These are phyloP conservation scores for Hanseniaspora nectarophila DNA, from an alignment of 805 yeast species.

Conservation along the genomic window DNA sequence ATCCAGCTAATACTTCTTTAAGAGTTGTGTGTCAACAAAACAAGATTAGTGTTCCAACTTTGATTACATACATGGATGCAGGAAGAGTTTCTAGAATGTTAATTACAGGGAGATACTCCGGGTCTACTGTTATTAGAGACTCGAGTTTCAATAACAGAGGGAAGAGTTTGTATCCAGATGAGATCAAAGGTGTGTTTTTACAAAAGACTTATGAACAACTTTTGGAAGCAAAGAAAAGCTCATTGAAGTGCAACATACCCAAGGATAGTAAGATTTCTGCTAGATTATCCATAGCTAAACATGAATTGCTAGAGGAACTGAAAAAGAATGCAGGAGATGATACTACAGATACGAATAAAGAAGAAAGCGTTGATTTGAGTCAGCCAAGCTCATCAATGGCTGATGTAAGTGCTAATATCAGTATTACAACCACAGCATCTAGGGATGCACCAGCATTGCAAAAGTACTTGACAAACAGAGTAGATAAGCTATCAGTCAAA, in stretches of 20 bases:
- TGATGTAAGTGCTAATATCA: not conserved
- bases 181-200: conserved; percentile 6
- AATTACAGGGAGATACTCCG: conserved; percentile 15
- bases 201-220: conserved; percentile 14
- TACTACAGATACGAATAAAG: not conserved
- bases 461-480: not conserved
- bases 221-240: conserved; percentile 8
- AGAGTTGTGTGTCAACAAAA: conserved; percentile 14
- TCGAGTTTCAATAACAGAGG: conserved; percentile 16
- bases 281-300: conserved; percentile 6
- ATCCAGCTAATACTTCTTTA: conserved; percentile 14
- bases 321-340: not conserved
- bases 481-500: not conserved
- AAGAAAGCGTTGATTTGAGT: not conserved
- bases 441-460: not conserved
- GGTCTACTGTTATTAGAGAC: conserved; percentile 15
- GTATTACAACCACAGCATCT: not conserved
- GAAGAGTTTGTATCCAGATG: conserved; percentile 10
- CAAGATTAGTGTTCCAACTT: conserved; percentile 14
- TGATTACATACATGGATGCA: conserved; percentile 16
- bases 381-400: not conserved
- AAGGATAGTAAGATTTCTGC: not conserved
- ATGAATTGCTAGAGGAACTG: not conserved
- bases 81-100: conserved; percentile 15
- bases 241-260: not conserved